These are phyloP conservation scores for Globisporangium rhizosaccharum DNA, from an alignment of 352 stramenopile genomes.

Conservation along the genomic window DNA sequence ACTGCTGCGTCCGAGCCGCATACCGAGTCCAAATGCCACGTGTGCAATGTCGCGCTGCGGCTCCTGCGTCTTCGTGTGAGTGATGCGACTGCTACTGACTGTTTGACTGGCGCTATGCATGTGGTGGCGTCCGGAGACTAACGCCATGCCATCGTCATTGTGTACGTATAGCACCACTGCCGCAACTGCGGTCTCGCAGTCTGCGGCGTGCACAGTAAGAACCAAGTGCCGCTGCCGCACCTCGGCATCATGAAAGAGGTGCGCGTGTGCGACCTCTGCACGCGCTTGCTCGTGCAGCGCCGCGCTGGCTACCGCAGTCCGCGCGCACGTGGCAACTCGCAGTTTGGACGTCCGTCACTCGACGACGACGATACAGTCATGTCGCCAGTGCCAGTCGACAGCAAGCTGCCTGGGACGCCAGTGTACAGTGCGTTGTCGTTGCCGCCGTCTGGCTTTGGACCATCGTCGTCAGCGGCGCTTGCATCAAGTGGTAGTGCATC, in stretches of 20 bases:
- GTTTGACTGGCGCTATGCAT: too few species aligned
- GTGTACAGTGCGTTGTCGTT: background rate
- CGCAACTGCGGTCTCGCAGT: conserved; percentile 60
- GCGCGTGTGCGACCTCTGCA: conserved; percentile 71
- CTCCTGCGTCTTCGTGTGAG: conserved; percentile 45
- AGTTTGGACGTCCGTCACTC: conserved; percentile 14
- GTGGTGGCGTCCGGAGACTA: background rate
- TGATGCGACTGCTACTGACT: background rate
- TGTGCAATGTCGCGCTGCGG: conserved; percentile 52
- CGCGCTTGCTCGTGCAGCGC: conserved; percentile 57
- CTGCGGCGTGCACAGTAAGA: conserved; percentile 71
- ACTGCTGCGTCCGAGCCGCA: conserved; percentile 9
- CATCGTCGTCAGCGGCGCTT: background rate
- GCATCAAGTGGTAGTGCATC: background rate
- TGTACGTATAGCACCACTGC: conserved; percentile 40
- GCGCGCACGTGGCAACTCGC: conserved; percentile 9
- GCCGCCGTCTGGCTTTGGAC: conserved; percentile 1
- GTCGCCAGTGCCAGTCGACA: conserved; percentile 18
- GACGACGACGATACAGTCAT: conserved; percentile 27
- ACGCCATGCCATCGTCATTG: background rate
- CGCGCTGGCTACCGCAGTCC: conserved; percentile 60
- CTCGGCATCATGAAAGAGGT: conserved; percentile 71
- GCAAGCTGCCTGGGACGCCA: conserved; percentile 6
- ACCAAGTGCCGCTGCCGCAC: conserved; percentile 70
- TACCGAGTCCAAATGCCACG: conserved; percentile 53